Base-by-base conservation (phyloP, 169 alveolate species). In the Plasmodium chabaudi region DNA sequence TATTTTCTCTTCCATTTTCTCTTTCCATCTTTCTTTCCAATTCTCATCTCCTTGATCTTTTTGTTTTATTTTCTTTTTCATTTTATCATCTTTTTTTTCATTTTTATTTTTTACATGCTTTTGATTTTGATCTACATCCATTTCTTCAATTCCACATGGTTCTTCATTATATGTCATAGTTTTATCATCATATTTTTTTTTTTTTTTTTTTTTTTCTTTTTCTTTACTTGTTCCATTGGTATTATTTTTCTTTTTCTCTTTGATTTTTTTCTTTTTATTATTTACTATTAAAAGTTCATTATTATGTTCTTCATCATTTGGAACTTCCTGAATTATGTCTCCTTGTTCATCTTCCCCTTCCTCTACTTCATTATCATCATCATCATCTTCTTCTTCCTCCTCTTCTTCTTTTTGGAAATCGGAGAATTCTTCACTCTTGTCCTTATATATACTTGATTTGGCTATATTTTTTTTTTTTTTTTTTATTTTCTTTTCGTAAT, bases 31-130 rank as follows among this genome's bases (percentile, higher is more conserved):
- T 51, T 15, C 15, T n/a, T 55, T 72, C 19, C 13, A 10, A 19
- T 9, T 39, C 1, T 12, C 53, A 6, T 63, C 6, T 27, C 25
- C 17, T 39, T 72, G 23, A 1, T 72, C 70, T n/a, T 21, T 17
- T n/a, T 27, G 25, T 42, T 51, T 23, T 19, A 27, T 42, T 34
- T 39, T 53, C 25, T 34, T 15, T 1, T 70, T 47, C 12, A 19
- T 19, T 44, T 69, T 69, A 47, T 69, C 34, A 12, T 44, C 17
- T 42, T 51, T 12, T 69, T 47, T 39, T 27, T 64, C 53, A 10
- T 65, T 65, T 65, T 65, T n/a, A 9, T 5, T 72, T 42, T 72
- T 53, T 34, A 21, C 27, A 12, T n/a, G 3, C 25, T 71, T 39
- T 17, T 10, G 34, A 15, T 67, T 23, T 9, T 67, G 61, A 46